Evolutionary conservation across 2,329 filamentous ascomycete species (phyloP).

Genomic region (Fonsecaea erecta): DNA sequence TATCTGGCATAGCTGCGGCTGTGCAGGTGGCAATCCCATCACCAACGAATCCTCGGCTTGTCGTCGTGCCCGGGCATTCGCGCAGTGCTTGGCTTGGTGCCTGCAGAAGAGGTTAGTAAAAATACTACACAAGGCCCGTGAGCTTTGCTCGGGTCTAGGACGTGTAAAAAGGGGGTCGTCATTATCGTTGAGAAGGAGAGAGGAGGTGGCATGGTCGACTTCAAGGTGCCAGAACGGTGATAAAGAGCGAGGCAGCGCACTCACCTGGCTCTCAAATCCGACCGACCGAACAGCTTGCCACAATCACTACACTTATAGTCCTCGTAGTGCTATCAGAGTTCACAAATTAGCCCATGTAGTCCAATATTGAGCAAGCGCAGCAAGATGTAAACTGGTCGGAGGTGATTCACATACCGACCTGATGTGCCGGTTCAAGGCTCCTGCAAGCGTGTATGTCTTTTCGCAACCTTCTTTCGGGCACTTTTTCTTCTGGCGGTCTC

Average conservation of each 20-base stretch:
- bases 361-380: not conserved
- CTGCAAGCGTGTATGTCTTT: constrained; percentile 12
- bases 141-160: not conserved
- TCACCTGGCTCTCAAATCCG: constrained; percentile 25
- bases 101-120: not conserved
- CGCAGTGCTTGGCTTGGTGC: constrained; percentile 9
- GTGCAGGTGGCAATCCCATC: not conserved
- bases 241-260: not conserved
- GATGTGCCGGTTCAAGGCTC: constrained; percentile 21
- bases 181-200: not conserved
- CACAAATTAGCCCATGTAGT: not conserved
- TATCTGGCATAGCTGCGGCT: not conserved
- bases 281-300: constrained; percentile 12
- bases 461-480: constrained; percentile 20
- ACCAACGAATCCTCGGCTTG: not conserved
- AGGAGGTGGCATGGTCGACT: not conserved
- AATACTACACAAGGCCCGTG: not conserved
- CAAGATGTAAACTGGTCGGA: not conserved
- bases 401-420: constrained; percentile 15
- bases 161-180: not conserved
- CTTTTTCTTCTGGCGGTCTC: constrained; percentile 9
- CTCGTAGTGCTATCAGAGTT: not conserved
- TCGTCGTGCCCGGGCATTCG: not conserved
- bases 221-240: not conserved
- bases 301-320: constrained; percentile 16